Base-by-base conservation (phyloP, 169 alveolate species). In the Eimeria falciformis region DNA sequence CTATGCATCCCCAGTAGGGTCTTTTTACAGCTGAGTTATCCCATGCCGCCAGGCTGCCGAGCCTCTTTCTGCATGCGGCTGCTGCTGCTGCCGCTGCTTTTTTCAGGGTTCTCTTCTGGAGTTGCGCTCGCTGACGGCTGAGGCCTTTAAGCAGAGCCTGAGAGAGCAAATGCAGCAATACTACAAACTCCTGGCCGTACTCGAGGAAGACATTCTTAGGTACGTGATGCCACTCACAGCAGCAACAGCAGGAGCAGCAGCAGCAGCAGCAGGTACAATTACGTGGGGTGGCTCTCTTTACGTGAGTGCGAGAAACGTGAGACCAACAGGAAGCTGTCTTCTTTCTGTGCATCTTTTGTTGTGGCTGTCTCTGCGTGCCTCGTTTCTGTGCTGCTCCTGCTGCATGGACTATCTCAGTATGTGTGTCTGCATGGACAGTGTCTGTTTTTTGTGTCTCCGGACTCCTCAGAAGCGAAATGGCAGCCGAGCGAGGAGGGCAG, bases 151-250 rank as follows among this genome's bases (percentile, higher is more conserved):
- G 53, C 81, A 69, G 50, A 37, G 81, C 50, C 25, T 69, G 25
- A 50, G 53, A 9, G 81, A 45, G 21, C 53, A 69, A 50, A n/a
- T 69, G 81, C 81, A 23, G 47, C 81, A 69, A 50, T 69, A 69
- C 81, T 69, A 27, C 81, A 69, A 69, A 50, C 81, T 69, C 53
- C 14, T 69, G 25, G 81, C 81, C 45, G 25, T 69, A 45, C 81
- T 69, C 45, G 81, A 69, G 33, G 81, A 69, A 69, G 81, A 69
- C 50, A 69, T 69, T 3, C n/a, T 50, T 11, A 45, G 81, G 81
- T 69, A 9, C 18, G 75, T 33, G 23, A 14, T 25, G 33, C n/a
- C 0, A 65, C 14, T 14, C n/a, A 25, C 37, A n/a, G 33, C 75
- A 65, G 75, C 37, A 65, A 1, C 75, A 65, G 53, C 25, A 23